Evolutionary conservation across 2,329 filamentous ascomycete genomes (phyloP).

Genomic region (Fusarium verrucosum): DNA sequence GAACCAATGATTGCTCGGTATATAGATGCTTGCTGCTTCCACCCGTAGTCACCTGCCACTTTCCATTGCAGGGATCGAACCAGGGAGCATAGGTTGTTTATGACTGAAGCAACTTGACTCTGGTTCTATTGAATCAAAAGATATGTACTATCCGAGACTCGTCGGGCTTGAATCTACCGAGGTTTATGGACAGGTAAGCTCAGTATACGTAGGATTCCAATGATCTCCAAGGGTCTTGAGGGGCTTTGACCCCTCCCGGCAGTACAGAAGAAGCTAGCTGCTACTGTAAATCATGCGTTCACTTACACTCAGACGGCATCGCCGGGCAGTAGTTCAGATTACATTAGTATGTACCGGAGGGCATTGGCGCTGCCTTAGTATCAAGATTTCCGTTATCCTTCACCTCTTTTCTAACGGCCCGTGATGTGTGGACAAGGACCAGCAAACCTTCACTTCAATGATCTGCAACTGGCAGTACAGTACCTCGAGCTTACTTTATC

Average conservation of each 20-base stretch:
- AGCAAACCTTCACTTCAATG: conserved; percentile 33
- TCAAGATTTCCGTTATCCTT: conserved; percentile 38
- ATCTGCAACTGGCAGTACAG: conserved; percentile 18
- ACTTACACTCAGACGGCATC: conserved; percentile 25
- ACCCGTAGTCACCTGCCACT: conserved; percentile 27
- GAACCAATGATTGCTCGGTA: background rate
- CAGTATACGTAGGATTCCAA: background rate
- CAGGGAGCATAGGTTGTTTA: background rate
- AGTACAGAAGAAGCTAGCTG: background rate
- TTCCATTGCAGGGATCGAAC: conserved; percentile 1
- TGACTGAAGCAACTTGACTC: background rate
- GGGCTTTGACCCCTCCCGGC: conserved; percentile 19
- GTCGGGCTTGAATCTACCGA: conserved; percentile 11
- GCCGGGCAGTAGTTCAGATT: background rate
- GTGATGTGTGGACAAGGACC: conserved; percentile 20
- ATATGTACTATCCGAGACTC: conserved; percentile 3
- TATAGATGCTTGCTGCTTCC: conserved; percentile 11
- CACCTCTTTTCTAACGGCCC: conserved; percentile 37
- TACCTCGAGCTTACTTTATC: conserved; percentile 13
- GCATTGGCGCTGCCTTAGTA: conserved; percentile 28
- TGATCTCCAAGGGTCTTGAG: conserved; percentile 8
- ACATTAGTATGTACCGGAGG: background rate
- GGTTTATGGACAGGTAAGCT: conserved; percentile 4
- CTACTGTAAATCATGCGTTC: conserved; percentile 7
- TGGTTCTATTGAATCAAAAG: no score